Conservation (phyloP, 106 monocot genomes). For the Ottelia alismoides region DNA sequence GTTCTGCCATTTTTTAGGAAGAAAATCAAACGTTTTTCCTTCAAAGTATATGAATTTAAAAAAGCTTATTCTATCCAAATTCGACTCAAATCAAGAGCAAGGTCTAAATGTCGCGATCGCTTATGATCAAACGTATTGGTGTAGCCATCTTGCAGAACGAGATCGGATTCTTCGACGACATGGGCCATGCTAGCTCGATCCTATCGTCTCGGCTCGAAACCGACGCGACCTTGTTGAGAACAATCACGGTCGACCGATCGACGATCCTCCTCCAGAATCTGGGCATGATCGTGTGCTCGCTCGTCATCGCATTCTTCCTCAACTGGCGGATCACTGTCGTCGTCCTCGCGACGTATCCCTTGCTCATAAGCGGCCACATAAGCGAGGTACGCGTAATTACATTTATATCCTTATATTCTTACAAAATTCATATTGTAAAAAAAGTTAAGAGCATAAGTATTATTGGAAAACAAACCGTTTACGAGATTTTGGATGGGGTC, state of each 20-base stretch:
- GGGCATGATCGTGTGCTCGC: slow-evolving; percentile 84
- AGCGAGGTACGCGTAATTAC: slow-evolving; percentile 68
- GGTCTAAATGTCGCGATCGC: too few species aligned
- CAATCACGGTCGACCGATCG: slow-evolving; percentile 82
- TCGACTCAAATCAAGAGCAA: too few species aligned
- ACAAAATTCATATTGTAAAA: too few species aligned
- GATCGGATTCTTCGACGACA: slow-evolving; percentile 85
- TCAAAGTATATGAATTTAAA: too few species aligned
- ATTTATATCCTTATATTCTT: too few species aligned
- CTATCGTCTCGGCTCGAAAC: slow-evolving; percentile 77
- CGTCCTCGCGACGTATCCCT: slow-evolving; percentile 72
- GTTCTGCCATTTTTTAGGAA: too few species aligned
- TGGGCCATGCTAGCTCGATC: slow-evolving; percentile 54
- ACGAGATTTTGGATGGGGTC: too few species aligned
- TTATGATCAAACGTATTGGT: not conserved
- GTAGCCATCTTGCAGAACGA: slow-evolving; percentile 78
- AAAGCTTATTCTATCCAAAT: too few species aligned
- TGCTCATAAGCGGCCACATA: slow-evolving; percentile 94
- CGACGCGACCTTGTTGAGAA: slow-evolving; percentile 70
- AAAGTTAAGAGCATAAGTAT: too few species aligned
- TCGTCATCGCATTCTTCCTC: slow-evolving; percentile 80
- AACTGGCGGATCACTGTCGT: slow-evolving; percentile 95
- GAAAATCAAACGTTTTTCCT: too few species aligned
- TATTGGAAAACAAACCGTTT: too few species aligned
- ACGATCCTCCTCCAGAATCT: slow-evolving; percentile 81